Percentiles rank a stretch among this genome's conserved stretches.
Evolutionary conservation across 1,284 basidiomycete genomes (phyloP).

Genomic region (Inonotus obliquus): DNA sequence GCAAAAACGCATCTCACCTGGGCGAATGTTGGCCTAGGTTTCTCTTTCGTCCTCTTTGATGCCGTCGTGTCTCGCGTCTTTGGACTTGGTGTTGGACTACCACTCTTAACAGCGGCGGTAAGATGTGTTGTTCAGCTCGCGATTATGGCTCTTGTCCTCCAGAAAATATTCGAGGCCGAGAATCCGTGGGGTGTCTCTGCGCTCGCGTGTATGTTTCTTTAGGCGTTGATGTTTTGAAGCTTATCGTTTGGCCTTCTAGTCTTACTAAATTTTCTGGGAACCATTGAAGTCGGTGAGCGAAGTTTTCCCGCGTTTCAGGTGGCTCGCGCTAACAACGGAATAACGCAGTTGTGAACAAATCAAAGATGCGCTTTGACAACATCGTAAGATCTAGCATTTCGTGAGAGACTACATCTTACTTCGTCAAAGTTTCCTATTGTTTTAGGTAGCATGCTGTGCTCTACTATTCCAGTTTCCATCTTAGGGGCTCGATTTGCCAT

Average conservation of each 20-base stretch:
- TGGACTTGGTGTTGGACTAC: conserved; percentile 63
- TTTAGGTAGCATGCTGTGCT: conserved; percentile 63
- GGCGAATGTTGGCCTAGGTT: conserved; percentile 68
- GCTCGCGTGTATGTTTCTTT: conserved; percentile 54
- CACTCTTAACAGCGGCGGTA: conserved; percentile 63
- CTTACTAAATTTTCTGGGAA: conserved; percentile 69
- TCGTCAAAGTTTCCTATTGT: conserved; percentile 60
- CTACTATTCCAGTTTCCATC: conserved; percentile 77
- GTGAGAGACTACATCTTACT: not conserved
- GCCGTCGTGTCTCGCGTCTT: conserved; percentile 58
- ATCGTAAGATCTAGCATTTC: conserved; percentile 48
- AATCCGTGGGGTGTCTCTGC: conserved; percentile 70
- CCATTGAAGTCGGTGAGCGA: conserved; percentile 55
- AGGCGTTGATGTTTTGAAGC: not conserved
- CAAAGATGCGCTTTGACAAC: conserved; percentile 62
- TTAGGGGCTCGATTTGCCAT: conserved; percentile 77
- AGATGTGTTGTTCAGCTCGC: conserved; percentile 76
- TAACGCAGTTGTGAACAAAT: conserved; percentile 58
- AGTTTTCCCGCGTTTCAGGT: not conserved
- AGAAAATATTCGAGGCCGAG: conserved; percentile 70
- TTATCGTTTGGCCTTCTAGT: conserved; percentile 31
- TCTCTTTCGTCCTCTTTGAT: conserved; percentile 68
- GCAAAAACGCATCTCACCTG: conserved; percentile 43
- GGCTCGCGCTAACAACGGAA: not conserved
- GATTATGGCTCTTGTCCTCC: conserved; percentile 64